Evolutionary conservation across 78 protist species (phyloP).

Genomic region (Polysphondylium violaceum): DNA sequence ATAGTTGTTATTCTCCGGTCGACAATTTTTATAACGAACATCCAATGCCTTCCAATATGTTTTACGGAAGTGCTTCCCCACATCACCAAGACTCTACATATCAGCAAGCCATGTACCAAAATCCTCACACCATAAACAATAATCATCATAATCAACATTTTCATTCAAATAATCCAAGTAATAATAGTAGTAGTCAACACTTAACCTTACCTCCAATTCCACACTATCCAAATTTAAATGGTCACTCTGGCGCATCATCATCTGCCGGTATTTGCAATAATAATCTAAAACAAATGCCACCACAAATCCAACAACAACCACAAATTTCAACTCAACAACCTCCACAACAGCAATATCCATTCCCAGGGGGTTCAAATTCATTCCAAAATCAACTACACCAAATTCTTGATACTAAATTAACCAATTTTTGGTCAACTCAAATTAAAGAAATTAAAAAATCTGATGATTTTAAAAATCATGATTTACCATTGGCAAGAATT

Average conservation of each 20-base stretch:
- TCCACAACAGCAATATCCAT: neutral
- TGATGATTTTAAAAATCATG: slow-evolving; percentile 68
- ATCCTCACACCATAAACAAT: slow-evolving; percentile 1
- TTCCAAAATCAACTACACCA: slow-evolving; percentile 28
- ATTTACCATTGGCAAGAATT: slow-evolving; percentile 90
- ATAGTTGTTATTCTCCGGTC: no score
- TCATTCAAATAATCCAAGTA: no score
- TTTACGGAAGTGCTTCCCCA: neutral
- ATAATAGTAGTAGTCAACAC: neutral
- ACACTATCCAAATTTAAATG: neutral
- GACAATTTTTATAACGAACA: neutral
- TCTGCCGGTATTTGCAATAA: no score
- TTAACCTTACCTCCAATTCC: slow-evolving; percentile 6
- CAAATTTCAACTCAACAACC: slow-evolving; percentile 4
- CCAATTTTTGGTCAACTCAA: slow-evolving; percentile 40
- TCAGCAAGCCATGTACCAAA: no score
- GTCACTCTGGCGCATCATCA: neutral
- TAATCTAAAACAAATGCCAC: neutral
- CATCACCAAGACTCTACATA: no score
- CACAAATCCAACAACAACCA: slow-evolving; percentile 14
- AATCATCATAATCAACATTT: neutral
- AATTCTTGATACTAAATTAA: slow-evolving; percentile 13
- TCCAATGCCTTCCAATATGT: neutral
- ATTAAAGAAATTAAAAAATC: slow-evolving; percentile 1
- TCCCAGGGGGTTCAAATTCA: neutral